Percentiles rank a stretch among this genome's conserved stretches.
Conservation (phyloP, 2,329 filamentous ascomycete genomes). For the Byssothecium circinans region DNA sequence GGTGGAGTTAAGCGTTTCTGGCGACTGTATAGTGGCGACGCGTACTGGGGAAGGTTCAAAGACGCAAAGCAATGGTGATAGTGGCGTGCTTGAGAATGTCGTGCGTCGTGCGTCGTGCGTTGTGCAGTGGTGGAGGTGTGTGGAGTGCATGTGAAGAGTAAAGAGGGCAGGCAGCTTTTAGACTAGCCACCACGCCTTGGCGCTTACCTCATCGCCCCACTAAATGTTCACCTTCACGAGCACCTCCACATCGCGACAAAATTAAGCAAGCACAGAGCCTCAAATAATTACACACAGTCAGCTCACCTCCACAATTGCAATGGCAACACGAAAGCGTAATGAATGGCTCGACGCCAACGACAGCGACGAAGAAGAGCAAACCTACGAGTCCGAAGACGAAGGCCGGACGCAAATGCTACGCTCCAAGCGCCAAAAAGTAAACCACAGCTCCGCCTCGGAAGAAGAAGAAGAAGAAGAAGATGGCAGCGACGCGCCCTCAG, state of each 20-base stretch:
- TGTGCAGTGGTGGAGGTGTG: too few relatives aligned
- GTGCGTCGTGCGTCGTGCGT: too few relatives aligned
- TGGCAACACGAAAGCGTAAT: constrained; percentile 71
- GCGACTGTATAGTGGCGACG: neutral
- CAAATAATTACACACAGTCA: neutral
- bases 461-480: constrained; percentile 31
- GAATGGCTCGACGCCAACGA: constrained; percentile 64
- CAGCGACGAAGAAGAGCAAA: constrained; percentile 49
- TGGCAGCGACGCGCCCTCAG: constrained; percentile 27
- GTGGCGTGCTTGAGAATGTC: too few relatives aligned
- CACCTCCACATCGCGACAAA: neutral
- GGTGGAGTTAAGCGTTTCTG: neutral
- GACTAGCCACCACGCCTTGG: too few relatives aligned
- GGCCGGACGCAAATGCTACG: constrained; percentile 61
- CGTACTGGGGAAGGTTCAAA: neutral
- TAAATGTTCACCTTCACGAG: constrained; percentile 26
- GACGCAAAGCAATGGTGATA: neutral
- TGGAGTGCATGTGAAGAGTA: too few relatives aligned
- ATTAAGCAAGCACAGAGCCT: neutral
- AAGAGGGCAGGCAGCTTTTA: too few relatives aligned
- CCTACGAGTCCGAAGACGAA: constrained; percentile 70
- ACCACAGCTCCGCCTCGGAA: constrained; percentile 42
- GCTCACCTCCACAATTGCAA: constrained; percentile 37
- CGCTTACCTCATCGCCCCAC: constrained; percentile 12
- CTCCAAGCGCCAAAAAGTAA: constrained; percentile 66